Percentiles rank a stretch among this genome's conserved stretches.
phyloP scores from a whole-genome alignment of 2,329 filamentous ascomycete species.

The Aspergillus eucalypticola region DNA sequence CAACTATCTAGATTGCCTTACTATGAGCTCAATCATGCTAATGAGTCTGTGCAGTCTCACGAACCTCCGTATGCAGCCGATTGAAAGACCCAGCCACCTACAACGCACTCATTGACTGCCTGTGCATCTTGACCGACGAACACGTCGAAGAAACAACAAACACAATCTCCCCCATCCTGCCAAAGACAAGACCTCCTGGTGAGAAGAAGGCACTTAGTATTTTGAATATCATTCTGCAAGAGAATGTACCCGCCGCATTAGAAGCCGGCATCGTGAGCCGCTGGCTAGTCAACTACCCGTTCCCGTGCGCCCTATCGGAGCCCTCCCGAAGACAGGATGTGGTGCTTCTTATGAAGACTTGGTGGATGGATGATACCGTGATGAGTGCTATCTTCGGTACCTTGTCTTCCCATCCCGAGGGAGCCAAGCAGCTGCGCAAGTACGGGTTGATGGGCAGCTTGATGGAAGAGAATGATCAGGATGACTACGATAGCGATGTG shows the following conservation, averaged over 20 bases:
- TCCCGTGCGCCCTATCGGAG: constrained; percentile 58
- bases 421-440: constrained; percentile 43
- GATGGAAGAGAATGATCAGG: constrained; percentile 53
- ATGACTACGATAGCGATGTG: constrained; percentile 54
- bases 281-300: constrained; percentile 74
- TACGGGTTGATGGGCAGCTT: constrained; percentile 46
- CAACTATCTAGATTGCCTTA: background rate
- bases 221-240: constrained; percentile 63
- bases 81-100: constrained; percentile 41
- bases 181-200: constrained; percentile 42
- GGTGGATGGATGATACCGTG: constrained; percentile 44
- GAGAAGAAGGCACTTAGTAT: constrained; percentile 50
- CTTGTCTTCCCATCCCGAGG: constrained; percentile 41
- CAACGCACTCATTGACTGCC: constrained; percentile 43
- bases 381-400: constrained; percentile 48
- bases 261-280: constrained; percentile 67
- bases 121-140: constrained; percentile 44
- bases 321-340: constrained; percentile 48
- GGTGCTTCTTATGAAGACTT: constrained; percentile 43
- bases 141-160: constrained; percentile 37
- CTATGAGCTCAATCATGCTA: background rate
- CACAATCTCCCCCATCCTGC: constrained; percentile 41
- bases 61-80: constrained; percentile 36
- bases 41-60: constrained; percentile 32
- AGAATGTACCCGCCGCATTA: constrained; percentile 59